A percentile compares a stretch with the other conserved stretches of the same genome.
Conservation (phyloP, 208 protist genomes). For the Acanthamoeba pearcei region DNA sequence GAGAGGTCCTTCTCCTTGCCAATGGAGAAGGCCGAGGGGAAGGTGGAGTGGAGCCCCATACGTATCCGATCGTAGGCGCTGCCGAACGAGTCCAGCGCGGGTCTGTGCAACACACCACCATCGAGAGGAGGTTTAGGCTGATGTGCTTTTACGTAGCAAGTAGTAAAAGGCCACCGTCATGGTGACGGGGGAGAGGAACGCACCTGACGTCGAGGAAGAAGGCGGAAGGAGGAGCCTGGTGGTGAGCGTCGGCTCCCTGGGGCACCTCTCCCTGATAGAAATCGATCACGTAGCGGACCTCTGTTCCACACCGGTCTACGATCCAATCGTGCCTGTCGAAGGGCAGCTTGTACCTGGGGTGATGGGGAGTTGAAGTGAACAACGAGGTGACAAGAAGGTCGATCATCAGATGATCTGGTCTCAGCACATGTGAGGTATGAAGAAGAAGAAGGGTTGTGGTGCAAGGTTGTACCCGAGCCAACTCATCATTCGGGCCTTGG, state of each 20-base stretch:
- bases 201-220: slow-evolving; percentile 62
- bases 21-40: background rate
- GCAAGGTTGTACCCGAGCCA: slow-evolving; percentile 79
- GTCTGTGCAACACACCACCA: background rate
- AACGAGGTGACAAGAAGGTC: background rate
- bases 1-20: background rate
- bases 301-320: slow-evolving; percentile 85
- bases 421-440: too few relatives aligned
- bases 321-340: slow-evolving; percentile 89
- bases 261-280: slow-evolving; percentile 80
- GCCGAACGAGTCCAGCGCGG: background rate
- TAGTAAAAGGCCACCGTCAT: too few relatives aligned
- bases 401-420: background rate
- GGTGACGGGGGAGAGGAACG: background rate
- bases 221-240: background rate
- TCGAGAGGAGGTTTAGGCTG: background rate
- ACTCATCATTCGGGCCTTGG: slow-evolving; percentile 81
- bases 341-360: slow-evolving; percentile 70
- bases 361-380: background rate
- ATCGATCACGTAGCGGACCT: slow-evolving; percentile 80
- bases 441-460: background rate
- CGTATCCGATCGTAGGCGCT: slow-evolving; percentile 57
- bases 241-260: background rate
- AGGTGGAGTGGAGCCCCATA: slow-evolving; percentile 32
- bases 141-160: background rate